Percentiles rank a stretch among this genome's conserved stretches.
Evolutionary conservation across 345 rosid species (phyloP).

Genomic region (Lenwebbia sp.): DNA sequence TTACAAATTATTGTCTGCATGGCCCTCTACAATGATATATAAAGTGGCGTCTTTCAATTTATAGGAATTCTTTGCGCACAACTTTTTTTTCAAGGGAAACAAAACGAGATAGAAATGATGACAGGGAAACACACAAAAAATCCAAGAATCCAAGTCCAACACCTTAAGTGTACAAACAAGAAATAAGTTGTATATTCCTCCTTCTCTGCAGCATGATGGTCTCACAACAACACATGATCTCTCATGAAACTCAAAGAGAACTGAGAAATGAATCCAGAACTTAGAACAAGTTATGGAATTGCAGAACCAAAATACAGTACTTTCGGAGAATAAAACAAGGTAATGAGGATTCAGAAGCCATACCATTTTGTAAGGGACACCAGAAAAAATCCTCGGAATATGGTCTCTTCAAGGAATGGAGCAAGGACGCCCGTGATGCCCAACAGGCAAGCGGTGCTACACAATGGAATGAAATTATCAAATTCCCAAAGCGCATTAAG

Average conservation of each 20-base stretch:
- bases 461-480: not conserved
- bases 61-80: not conserved
- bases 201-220: not conserved
- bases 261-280: not conserved
- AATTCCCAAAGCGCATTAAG: not conserved
- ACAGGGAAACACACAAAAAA: not conserved
- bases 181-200: not conserved
- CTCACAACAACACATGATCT: not conserved
- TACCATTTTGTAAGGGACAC: constrained; percentile 92
- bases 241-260: not conserved
- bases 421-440: constrained; percentile 86
- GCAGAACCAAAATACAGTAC: not conserved
- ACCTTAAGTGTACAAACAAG: not conserved
- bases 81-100: not conserved
- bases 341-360: not conserved
- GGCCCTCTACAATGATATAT: not conserved
- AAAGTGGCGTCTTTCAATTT: not conserved
- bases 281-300: not conserved
- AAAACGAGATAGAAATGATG: not conserved
- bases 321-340: not conserved
- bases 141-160: not conserved
- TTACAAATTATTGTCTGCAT: not conserved
- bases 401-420: constrained; percentile 88
- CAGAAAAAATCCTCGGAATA: constrained; percentile 96
- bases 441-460: constrained; percentile 83